A percentile compares a stretch with the other conserved stretches of the same genome.
Conservation (phyloP, 2,329 filamentous ascomycete genomes). For the Alternaria consortialis region DNA sequence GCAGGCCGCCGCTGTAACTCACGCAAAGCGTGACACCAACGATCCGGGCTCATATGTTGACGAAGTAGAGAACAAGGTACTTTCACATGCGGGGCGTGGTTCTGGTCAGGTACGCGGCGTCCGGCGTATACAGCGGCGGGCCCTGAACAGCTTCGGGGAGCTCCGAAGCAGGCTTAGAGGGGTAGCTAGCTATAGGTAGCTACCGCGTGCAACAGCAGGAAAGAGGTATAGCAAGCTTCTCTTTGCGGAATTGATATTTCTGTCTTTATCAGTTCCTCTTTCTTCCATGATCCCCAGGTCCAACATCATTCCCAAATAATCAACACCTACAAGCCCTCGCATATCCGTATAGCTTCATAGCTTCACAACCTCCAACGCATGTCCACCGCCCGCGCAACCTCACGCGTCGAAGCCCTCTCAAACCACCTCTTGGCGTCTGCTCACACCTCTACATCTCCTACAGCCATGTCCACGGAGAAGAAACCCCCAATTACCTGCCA, state of each 20-base stretch:
- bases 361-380: conserved; percentile 16
- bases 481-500: conserved; percentile 79
- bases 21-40: not conserved
- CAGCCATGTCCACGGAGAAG: conserved; percentile 25
- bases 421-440: conserved; percentile 22
- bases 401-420: conserved; percentile 35
- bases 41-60: not conserved
- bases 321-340: not conserved
- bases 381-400: conserved; percentile 23
- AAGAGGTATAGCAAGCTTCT: not conserved
- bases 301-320: not conserved
- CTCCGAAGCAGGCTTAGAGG: conserved; percentile 15
- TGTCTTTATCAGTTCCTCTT: not conserved
- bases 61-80: not conserved
- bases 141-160: conserved; percentile 2
- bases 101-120: conserved; percentile 1
- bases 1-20: conserved; percentile 2
- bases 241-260: not conserved
- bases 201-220: not conserved
- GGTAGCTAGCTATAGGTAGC: conserved; percentile 10
- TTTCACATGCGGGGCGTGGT: not conserved
- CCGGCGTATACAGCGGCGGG: conserved; percentile 1
- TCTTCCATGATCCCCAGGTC: not conserved
- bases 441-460: not conserved
- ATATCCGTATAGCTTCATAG: not conserved